Conservation (phyloP, 768 basidiomycete species). For the Kwoniella bestiolae region DNA sequence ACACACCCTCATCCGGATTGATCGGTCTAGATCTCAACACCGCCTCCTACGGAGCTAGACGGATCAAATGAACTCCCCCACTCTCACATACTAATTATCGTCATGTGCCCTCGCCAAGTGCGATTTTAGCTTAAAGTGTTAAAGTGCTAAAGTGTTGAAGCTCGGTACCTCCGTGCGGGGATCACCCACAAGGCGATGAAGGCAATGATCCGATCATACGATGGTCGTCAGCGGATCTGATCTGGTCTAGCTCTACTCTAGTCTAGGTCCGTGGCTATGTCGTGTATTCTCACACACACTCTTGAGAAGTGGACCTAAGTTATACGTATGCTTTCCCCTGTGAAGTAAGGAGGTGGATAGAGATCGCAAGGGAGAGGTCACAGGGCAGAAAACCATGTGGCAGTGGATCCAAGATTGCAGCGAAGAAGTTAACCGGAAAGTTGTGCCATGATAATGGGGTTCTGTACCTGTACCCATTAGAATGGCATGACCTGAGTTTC, state of each 20-base stretch:
- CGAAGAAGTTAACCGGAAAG: no score
- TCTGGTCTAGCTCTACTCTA: no score
- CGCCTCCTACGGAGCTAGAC: neutral
- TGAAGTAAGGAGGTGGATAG: neutral
- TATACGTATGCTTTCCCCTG: neutral
- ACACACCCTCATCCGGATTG: neutral
- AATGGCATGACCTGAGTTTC: no score
- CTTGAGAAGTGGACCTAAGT: no score
- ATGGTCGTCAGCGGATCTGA: no score
- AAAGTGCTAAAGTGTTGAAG: neutral
- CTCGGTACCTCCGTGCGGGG: slow-evolving; percentile 6
- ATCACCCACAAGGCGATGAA: neutral
- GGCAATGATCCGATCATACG: neutral
- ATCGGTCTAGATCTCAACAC: neutral
- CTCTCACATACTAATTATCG: neutral
- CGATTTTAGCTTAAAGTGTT: no score
- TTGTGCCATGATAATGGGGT: no score
- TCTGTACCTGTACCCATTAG: no score
- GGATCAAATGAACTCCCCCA: neutral
- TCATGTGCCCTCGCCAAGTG: neutral
- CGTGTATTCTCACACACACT: no score
- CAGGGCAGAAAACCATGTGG: neutral
- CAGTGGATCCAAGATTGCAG: no score
- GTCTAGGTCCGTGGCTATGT: neutral
- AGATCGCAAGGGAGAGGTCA: no score